Percentiles rank a stretch among this genome's conserved stretches.
phyloP scores from a whole-genome alignment of 2,329 filamentous ascomycete species.

The Fusarium beomiforme region DNA sequence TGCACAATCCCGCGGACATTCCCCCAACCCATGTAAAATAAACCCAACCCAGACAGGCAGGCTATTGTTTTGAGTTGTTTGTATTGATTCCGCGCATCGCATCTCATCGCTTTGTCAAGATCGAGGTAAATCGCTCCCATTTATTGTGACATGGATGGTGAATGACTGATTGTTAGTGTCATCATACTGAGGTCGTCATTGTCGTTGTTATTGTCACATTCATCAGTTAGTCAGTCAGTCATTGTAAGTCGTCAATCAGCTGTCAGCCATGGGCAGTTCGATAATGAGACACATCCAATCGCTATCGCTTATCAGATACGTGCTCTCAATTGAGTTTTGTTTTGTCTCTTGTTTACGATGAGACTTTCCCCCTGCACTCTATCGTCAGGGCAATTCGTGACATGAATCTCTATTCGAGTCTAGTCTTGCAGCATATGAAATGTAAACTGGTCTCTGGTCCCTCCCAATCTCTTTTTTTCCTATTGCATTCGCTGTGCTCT shows the following conservation, averaged over 20 bases:
- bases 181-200: conserved; percentile 9
- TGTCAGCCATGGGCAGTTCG: conserved; percentile 30
- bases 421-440: conserved; percentile 2
- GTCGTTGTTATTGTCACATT: not conserved
- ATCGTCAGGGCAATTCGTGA: conserved; percentile 17
- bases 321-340: conserved; percentile 22
- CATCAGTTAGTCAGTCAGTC: not conserved
- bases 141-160: conserved; percentile 19
- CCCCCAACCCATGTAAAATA: conserved; percentile 21
- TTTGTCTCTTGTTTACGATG: conserved; percentile 21
- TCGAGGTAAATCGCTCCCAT: conserved; percentile 14
- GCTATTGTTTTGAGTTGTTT: conserved; percentile 18
- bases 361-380: conserved; percentile 3
- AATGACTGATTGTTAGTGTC: conserved; percentile 4
- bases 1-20: conserved; percentile 19
- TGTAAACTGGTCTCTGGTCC: not conserved
- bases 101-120: conserved; percentile 19
- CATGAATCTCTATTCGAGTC: conserved; percentile 10
- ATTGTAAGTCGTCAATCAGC: conserved; percentile 22
- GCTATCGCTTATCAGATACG: not conserved
- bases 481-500: conserved; percentile 6
- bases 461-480: conserved; percentile 22
- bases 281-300: conserved; percentile 14
- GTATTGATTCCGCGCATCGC: not conserved
- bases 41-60: not conserved